Evolutionary conservation across 306 rosid species (phyloP).

Genomic region (Glycine tomentella): DNA sequence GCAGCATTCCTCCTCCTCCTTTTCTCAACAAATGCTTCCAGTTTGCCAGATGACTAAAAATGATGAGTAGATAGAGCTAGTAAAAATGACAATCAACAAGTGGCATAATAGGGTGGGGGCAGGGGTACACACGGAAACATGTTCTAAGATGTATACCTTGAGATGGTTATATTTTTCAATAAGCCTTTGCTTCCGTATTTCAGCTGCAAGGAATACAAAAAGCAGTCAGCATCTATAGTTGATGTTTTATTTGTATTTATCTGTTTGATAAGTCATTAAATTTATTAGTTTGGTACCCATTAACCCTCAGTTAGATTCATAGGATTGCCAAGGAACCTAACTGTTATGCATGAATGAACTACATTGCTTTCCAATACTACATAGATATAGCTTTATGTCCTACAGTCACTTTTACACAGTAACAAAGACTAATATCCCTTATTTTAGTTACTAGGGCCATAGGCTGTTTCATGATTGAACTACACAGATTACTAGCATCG

Average conservation of each 20-base stretch:
- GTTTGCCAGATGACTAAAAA: constrained; percentile 76
- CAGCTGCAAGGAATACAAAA: constrained; percentile 63
- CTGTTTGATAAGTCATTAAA: constrained; percentile 18
- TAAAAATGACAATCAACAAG: not conserved
- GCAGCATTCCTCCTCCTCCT: constrained; percentile 86
- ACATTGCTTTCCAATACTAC: too few relatives aligned
- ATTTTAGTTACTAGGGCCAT: too few relatives aligned
- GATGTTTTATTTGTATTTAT: not conserved
- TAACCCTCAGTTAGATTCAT: not conserved
- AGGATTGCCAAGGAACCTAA: too few relatives aligned
- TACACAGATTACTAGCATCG: too few relatives aligned
- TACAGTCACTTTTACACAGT: too few relatives aligned
- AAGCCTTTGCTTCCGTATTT: constrained; percentile 71
- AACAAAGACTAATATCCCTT: too few relatives aligned
- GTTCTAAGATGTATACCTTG: constrained; percentile 59
- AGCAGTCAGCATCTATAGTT: constrained; percentile 35
- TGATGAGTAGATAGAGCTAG: constrained; percentile 22
- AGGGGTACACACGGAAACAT: not conserved
- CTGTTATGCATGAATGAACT: too few relatives aligned
- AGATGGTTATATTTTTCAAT: constrained; percentile 71
- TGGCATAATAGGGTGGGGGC: not conserved
- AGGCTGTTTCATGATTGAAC: too few relatives aligned
- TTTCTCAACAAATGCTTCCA: constrained; percentile 72
- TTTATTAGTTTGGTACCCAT: not conserved
- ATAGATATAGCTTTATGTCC: too few relatives aligned